A percentile compares a stretch with the other conserved stretches of the same genome.
Conservation (phyloP, 768 basidiomycete genomes). For the Collybia sordida region DNA sequence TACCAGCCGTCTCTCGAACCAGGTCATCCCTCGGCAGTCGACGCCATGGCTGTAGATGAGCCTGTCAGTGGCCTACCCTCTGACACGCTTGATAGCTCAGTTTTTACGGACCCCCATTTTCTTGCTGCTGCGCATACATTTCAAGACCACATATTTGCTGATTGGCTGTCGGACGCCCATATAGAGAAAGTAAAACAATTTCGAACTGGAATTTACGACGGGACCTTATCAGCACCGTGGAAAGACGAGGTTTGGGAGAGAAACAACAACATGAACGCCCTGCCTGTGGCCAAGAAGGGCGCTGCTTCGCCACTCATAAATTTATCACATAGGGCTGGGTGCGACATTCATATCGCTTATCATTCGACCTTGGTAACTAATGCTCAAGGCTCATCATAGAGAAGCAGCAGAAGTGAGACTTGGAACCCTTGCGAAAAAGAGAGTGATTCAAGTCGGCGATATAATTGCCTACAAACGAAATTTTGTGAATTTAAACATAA, state of each 20-base stretch:
- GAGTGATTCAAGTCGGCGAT: conserved; percentile 50
- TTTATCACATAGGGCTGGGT: conserved; percentile 30
- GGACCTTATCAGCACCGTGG: conserved; percentile 54
- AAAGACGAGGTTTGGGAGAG: conserved; percentile 63
- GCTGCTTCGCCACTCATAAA: conserved; percentile 4
- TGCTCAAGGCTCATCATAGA: conserved; percentile 16
- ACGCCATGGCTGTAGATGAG: conserved; percentile 19
- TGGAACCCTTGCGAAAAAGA: conserved; percentile 40
- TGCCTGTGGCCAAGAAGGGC: conserved; percentile 8
- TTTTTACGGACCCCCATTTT: conserved; percentile 55
- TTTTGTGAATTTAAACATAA: conserved; percentile 36
- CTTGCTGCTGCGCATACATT: conserved; percentile 55
- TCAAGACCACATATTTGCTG: conserved; percentile 57
- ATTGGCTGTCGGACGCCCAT: conserved; percentile 49
- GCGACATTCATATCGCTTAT: conserved; percentile 8
- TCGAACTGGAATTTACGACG: conserved; percentile 39
- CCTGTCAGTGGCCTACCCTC: conserved; percentile 2
- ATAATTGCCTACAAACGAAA: conserved; percentile 51
- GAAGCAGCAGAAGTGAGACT: conserved; percentile 46
- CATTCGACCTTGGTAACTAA: not conserved
- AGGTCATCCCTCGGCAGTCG: conserved; percentile 35
- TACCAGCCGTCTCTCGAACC: conserved; percentile 29
- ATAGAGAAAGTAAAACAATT: conserved; percentile 40
- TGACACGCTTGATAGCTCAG: conserved; percentile 28
- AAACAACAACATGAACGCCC: conserved; percentile 30